Evolutionary conservation across 176 grass and related monocot species (phyloP), one percentile per base, ranked within the genome.

Genomic region (Miscanthus lutarioriparius): DNA sequence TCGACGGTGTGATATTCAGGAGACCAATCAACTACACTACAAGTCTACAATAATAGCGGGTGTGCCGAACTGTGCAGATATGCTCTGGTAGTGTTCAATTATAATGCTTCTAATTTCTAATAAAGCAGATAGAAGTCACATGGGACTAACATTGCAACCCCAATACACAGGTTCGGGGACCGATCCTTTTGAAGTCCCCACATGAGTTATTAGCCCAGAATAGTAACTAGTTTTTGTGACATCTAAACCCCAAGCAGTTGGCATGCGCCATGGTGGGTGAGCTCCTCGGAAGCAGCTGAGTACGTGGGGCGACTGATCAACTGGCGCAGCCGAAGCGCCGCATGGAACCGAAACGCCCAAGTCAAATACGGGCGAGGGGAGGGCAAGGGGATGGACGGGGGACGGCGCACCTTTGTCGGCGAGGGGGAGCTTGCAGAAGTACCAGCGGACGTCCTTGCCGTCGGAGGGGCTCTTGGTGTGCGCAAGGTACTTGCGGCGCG

Each of bases 391-490:
- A 17, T 5, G 8, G 10, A 22, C 40, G 8, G 5, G 35, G 47
- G 10, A 1, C 16, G 17, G 71, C 9, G 41, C 71, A 98, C 96
- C 93, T 93, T 75, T 92, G 45, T 94, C 86, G 32, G 36, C 87
- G 10, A 98, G 93, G 36, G 93, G 96, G 68, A 95, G 77, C 86
- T 95, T 98, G 91, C 91, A 95, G 76, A 95, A 98, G 87, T 92
- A 98, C 96, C 93, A 98, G 37, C 96, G 91, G 38, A 98, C 89
- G 61, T 95, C 93, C 39, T 94, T 80, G 37, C 93, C 91, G 61
- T 95, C 93, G 35, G 96, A 98, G 74, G 93, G 91, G 89, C 96
- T 98, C 75, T 92, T 95, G 40, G 96, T 98, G 86, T 75, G 86
- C 48, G 96, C 91, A 13, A 92, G 91, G 83, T 99, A 99, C 81